A percentile compares a stretch with the other conserved stretches of the same genome.
Conservation (phyloP, 2,329 filamentous ascomycete genomes). For the Fusarium solani-melongenae region DNA sequence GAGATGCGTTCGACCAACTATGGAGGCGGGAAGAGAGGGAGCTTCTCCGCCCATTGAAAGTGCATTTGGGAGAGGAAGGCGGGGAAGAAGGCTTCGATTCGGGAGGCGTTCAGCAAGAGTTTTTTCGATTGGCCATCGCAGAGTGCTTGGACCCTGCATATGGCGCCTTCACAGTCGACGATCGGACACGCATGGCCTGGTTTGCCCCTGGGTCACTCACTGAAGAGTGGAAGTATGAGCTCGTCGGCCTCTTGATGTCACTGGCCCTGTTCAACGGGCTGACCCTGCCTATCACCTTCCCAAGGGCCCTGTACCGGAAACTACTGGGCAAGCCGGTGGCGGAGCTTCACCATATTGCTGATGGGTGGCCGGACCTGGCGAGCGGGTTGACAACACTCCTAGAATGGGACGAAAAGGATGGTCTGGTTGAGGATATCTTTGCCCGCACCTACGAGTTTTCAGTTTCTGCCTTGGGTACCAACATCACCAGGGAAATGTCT, state of each 20-base stretch:
- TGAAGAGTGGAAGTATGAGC: constrained; percentile 88
- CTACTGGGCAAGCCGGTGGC: constrained; percentile 77
- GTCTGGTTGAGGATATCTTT: constrained; percentile 84
- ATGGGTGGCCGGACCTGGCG: constrained; percentile 87
- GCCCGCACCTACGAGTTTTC: constrained; percentile 89
- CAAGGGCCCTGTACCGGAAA: constrained; percentile 83
- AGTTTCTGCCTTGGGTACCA: constrained; percentile 66
- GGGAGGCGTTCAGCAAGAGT: constrained; percentile 96
- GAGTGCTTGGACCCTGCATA: constrained; percentile 83
- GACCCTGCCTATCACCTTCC: constrained; percentile 90
- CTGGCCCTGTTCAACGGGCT: constrained; percentile 94
- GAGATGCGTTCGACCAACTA: constrained; percentile 85
- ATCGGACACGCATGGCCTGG: constrained; percentile 83
- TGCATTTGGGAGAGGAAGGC: constrained; percentile 82
- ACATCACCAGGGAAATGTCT: constrained; percentile 68
- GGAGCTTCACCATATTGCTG: constrained; percentile 79
- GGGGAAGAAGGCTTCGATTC: constrained; percentile 94
- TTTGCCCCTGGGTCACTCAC: constrained; percentile 86
- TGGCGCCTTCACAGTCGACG: constrained; percentile 83
- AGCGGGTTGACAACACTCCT: constrained; percentile 79
- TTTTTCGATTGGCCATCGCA: constrained; percentile 85
- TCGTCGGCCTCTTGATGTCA: constrained; percentile 88
- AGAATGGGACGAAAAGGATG: constrained; percentile 79
- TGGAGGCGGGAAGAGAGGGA: constrained; percentile 88
- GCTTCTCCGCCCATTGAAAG: constrained; percentile 85